A percentile compares a stretch with the other conserved stretches of the same genome.
Evolutionary conservation across 2,329 filamentous ascomycete species (phyloP).

Genomic region (Incumbomyces lentus): DNA sequence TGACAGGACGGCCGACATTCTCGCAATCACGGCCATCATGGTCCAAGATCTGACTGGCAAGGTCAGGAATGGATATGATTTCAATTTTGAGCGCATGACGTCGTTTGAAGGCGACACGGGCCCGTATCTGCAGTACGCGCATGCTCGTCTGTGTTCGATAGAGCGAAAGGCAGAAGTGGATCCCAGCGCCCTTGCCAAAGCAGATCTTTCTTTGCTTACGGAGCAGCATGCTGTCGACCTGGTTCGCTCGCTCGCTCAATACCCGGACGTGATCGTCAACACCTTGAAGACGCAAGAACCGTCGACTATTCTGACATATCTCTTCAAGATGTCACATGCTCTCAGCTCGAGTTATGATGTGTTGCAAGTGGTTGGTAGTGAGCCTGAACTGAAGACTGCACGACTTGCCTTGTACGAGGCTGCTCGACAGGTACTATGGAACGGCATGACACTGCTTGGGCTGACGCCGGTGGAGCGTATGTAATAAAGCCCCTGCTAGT

Average conservation of each 20-base stretch:
- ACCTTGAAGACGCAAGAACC: conserved; percentile 59
- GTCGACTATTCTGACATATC: conserved; percentile 53
- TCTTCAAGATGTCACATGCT: conserved; percentile 57
- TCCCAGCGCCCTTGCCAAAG: conserved; percentile 39
- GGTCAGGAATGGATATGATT: conserved; percentile 55
- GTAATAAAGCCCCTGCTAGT: conserved; percentile 11
- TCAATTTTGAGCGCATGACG: conserved; percentile 56
- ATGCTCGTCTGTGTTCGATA: conserved; percentile 50
- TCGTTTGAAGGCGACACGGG: conserved; percentile 58
- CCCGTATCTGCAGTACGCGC: conserved; percentile 55
- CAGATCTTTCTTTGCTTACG: conserved; percentile 50
- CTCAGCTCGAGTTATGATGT: conserved; percentile 53
- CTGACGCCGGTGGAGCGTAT: conserved; percentile 52
- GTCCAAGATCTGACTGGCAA: conserved; percentile 97
- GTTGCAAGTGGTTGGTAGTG: conserved; percentile 51
- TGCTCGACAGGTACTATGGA: conserved; percentile 53
- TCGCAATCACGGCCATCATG: conserved; percentile 94
- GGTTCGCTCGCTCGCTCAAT: conserved; percentile 51
- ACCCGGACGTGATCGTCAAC: conserved; percentile 54
- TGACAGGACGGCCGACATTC: conserved; percentile 67
- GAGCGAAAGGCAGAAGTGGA: conserved; percentile 45
- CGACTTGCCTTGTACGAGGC: conserved; percentile 52
- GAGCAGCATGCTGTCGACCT: conserved; percentile 54
- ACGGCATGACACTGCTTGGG: conserved; percentile 56
- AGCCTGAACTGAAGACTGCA: conserved; percentile 47